phyloP scores from a whole-genome alignment of 1,284 basidiomycete genomes.

The Dichomitus squalens region DNA sequence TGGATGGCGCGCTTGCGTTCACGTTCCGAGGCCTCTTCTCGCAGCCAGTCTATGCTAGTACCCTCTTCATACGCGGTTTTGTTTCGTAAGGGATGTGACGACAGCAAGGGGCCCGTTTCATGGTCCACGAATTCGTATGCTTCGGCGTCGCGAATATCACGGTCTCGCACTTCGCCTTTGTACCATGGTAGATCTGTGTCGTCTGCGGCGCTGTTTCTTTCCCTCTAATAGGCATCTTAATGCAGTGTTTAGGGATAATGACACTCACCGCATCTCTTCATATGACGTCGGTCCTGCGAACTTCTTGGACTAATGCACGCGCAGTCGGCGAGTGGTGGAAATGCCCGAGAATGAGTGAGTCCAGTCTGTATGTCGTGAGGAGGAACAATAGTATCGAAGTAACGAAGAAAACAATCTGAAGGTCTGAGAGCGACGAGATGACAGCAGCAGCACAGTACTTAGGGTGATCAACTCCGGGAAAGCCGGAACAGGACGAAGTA shows the following conservation, averaged over 20 bases:
- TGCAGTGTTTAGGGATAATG: not conserved
- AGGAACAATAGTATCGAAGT: not conserved
- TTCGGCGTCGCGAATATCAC: slow-evolving; percentile 25
- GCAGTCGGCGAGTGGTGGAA: no score
- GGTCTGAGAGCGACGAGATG: not conserved
- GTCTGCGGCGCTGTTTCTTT: slow-evolving; percentile 9
- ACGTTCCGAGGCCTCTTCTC: slow-evolving; percentile 67
- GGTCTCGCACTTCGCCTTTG: slow-evolving; percentile 3
- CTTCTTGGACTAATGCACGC: no score
- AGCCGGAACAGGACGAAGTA: not conserved
- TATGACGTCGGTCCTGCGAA: no score
- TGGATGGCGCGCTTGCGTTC: slow-evolving; percentile 53
- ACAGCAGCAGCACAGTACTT: not conserved
- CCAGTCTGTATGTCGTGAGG: no score
- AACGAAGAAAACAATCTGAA: not conserved
- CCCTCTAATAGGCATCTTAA: no score
- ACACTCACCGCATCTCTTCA: not conserved
- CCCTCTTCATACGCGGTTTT: slow-evolving; percentile 50
- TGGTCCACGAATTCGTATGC: slow-evolving; percentile 24
- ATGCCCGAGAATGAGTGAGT: no score
- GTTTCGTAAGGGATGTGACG: slow-evolving; percentile 15
- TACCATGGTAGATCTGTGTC: slow-evolving; percentile 17
- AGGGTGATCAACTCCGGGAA: not conserved
- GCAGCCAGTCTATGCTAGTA: slow-evolving; percentile 70
- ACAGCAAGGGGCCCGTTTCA: slow-evolving; percentile 9